Conservation (phyloP, 441 rosid species). For the Manihot esculenta region DNA sequence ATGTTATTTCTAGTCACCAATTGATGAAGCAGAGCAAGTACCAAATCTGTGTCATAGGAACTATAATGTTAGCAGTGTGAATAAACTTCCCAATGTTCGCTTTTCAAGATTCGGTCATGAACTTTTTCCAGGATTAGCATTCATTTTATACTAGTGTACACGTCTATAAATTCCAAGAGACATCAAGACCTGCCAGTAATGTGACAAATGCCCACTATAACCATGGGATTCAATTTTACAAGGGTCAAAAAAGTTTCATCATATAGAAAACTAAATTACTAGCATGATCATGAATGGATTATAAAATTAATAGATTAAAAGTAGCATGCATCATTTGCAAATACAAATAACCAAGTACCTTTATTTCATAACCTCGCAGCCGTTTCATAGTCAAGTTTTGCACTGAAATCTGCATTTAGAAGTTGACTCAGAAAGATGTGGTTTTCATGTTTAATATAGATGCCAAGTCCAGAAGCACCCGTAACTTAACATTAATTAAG, state of each 20-base stretch:
- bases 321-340: not conserved
- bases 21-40: not conserved
- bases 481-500: not conserved
- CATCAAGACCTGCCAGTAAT: not conserved
- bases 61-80: not conserved
- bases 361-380: constrained; percentile 81
- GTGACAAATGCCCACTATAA: not conserved
- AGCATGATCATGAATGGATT: not conserved
- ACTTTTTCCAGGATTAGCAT: not conserved
- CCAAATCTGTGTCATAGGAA: not conserved
- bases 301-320: not conserved
- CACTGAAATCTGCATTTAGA: constrained; percentile 60
- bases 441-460: not conserved
- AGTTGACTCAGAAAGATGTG: constrained; percentile 23
- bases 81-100: not conserved
- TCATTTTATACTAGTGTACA: not conserved
- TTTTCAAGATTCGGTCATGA: not conserved
- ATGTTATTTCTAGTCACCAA: not conserved
- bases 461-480: not conserved
- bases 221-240: not conserved
- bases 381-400: constrained; percentile 88
- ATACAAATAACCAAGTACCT: constrained; percentile 42
- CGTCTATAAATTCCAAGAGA: not conserved
- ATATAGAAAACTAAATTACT: not conserved
- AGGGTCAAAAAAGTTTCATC: not conserved